phyloP scores from a whole-genome alignment of 495 filamentous ascomycete genomes.

The Patellaria atrata region DNA sequence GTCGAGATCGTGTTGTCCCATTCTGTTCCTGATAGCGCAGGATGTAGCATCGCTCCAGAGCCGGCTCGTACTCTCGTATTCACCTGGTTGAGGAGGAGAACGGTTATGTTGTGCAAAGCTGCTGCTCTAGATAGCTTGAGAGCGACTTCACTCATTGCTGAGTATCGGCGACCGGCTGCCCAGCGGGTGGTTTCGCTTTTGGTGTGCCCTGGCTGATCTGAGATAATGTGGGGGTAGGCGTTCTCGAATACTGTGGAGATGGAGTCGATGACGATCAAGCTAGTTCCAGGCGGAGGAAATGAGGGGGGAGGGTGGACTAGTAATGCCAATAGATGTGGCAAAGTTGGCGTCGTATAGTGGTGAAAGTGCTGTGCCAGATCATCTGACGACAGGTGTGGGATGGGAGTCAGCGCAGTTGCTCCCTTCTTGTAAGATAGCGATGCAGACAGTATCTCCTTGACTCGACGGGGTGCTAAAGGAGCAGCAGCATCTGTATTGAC shows the following conservation, averaged over 20 bases:
- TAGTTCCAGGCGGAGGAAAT: constrained; percentile 45
- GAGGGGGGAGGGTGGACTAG: constrained; percentile 43
- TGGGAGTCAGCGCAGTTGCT: neutral
- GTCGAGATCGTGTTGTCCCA: constrained; percentile 60
- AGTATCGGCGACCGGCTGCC: constrained; percentile 46
- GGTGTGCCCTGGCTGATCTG: constrained; percentile 23
- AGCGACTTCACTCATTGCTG: constrained; percentile 43
- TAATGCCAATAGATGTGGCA: constrained; percentile 67
- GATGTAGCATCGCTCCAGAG: constrained; percentile 46
- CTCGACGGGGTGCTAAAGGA: constrained; percentile 10
- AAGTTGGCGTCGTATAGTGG: constrained; percentile 32
- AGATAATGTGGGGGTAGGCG: constrained; percentile 46
- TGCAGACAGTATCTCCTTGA: constrained; percentile 16
- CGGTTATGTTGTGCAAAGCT: constrained; percentile 43
- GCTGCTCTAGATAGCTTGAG: constrained; percentile 52
- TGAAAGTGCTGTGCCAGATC: constrained; percentile 24
- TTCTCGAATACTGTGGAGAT: constrained; percentile 58
- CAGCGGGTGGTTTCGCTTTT: constrained; percentile 36
- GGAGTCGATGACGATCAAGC: constrained; percentile 61
- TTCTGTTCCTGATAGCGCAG: constrained; percentile 46
- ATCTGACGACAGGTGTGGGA: constrained; percentile 6
- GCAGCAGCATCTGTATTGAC: constrained; percentile 17
- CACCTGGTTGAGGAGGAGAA: constrained; percentile 56
- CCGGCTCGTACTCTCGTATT: constrained; percentile 50
- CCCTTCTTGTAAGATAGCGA: neutral